Evolutionary conservation across 306 rosid species (phyloP).

Genomic region (Quercus aquifolioides): DNA sequence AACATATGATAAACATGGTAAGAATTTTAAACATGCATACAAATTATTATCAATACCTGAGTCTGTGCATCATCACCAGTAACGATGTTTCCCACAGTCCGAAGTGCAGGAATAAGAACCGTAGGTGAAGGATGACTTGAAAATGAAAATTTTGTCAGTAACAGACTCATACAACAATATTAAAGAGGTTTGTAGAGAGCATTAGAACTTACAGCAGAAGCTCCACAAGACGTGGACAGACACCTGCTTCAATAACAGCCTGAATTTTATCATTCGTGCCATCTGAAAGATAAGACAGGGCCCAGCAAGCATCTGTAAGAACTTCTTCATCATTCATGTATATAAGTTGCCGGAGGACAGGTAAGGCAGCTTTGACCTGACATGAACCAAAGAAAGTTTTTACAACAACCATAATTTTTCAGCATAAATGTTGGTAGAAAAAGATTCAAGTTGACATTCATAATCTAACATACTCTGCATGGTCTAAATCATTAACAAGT

Average conservation of each 20-base stretch:
- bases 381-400: constrained; percentile 6
- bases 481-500: background rate
- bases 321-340: constrained; percentile 57
- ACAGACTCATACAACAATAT: background rate
- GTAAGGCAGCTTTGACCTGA: constrained; percentile 66
- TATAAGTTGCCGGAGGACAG: constrained; percentile 50
- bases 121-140: constrained; percentile 57
- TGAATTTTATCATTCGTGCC: constrained; percentile 55
- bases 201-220: constrained; percentile 49
- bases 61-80: constrained; percentile 66
- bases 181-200: background rate
- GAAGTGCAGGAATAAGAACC: constrained; percentile 63
- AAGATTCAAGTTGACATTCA: background rate
- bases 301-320: constrained; percentile 63
- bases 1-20: background rate
- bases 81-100: constrained; percentile 60
- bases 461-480: background rate
- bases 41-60: constrained; percentile 39
- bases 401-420: background rate
- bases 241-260: constrained; percentile 59
- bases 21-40: background rate
- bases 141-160: constrained; percentile 16
- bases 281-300: constrained; percentile 65
- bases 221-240: constrained; percentile 56
- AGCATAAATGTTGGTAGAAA: background rate